Evolutionary conservation across 176 grass and related monocot genomes (phyloP).

Genomic region (Sorghum bicolor): DNA sequence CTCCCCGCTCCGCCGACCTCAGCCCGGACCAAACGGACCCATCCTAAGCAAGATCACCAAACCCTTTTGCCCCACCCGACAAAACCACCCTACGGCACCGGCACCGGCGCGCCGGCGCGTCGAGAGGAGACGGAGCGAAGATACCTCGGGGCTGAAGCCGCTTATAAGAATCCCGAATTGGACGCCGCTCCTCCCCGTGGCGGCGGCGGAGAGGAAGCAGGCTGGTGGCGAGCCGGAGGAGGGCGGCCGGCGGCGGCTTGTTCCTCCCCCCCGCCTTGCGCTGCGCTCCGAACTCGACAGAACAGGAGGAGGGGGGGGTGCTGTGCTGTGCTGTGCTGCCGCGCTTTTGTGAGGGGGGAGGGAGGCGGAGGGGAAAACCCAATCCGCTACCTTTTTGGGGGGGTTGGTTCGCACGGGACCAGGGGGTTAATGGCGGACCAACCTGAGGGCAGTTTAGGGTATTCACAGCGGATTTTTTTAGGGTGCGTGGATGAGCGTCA

Average conservation of each 20-base stretch:
- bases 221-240: not conserved
- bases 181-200: not conserved
- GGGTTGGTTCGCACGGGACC: not conserved
- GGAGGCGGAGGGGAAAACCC: not conserved
- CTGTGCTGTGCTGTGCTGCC: not conserved
- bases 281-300: not conserved
- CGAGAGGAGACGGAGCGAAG: not conserved
- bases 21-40: not conserved
- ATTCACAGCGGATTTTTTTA: not conserved
- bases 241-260: not conserved
- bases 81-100: not conserved
- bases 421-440: not conserved
- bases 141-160: not conserved
- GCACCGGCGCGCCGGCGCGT: not conserved
- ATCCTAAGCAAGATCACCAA: not conserved
- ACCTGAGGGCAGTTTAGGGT: not conserved
- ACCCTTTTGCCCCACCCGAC: not conserved
- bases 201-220: not conserved
- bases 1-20: not conserved
- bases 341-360: constrained; percentile 1
- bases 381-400: not conserved
- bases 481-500: not conserved
- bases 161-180: not conserved
- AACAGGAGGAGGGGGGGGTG: not conserved
- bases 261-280: constrained; percentile 2